Conservation (phyloP, 495 filamentous ascomycete genomes). For the Penicillium cataractarum region DNA sequence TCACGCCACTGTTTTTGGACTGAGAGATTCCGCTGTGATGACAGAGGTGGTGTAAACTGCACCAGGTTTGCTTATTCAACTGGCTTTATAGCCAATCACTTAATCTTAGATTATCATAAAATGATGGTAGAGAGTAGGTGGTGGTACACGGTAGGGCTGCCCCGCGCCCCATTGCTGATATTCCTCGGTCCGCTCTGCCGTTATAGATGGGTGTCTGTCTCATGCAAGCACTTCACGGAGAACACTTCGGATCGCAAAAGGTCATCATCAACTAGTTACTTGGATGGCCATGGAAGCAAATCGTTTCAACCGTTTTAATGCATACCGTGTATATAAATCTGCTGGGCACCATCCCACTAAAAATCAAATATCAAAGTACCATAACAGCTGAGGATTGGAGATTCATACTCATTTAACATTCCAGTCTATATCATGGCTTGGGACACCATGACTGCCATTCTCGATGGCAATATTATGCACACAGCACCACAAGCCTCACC, state of each 20-base stretch:
- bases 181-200: slow-evolving; percentile 21
- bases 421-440: slow-evolving; percentile 8
- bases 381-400: too few species aligned
- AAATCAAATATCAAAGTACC: background rate
- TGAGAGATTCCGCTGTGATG: background rate
- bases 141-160: slow-evolving; percentile 5
- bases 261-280: background rate
- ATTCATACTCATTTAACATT: background rate
- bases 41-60: background rate
- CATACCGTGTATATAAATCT: background rate
- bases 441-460: background rate
- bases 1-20: slow-evolving; percentile 14
- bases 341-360: background rate
- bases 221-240: background rate
- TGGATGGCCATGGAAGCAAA: background rate
- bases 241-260: background rate
- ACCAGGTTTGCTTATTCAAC: background rate
- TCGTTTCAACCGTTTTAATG: background rate
- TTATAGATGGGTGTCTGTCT: background rate
- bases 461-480: background rate
- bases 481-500: slow-evolving; percentile 2
- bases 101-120: background rate
- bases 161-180: slow-evolving; percentile 11
- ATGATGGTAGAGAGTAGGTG: background rate
- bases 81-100: background rate